phyloP scores from a whole-genome alignment of 2,329 filamentous ascomycete species.

The Clonostachys byssicola region DNA sequence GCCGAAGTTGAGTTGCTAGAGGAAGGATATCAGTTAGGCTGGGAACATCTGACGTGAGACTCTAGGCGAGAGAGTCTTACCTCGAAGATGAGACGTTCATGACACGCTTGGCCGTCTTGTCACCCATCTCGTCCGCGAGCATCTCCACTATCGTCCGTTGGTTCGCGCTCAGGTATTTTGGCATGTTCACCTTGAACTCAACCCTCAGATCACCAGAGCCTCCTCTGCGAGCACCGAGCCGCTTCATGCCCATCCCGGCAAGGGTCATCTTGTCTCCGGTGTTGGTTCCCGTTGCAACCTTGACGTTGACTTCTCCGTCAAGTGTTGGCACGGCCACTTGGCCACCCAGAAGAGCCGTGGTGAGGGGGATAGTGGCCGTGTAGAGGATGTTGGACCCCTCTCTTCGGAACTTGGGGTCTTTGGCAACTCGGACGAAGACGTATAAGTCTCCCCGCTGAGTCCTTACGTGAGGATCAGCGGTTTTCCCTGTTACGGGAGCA shows the following conservation, averaged over 20 bases:
- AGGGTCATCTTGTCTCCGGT: constrained; percentile 91
- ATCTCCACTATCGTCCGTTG: constrained; percentile 92
- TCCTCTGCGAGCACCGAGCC: constrained; percentile 63
- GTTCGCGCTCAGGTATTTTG: constrained; percentile 87
- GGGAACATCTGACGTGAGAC: not conserved
- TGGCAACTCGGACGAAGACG: constrained; percentile 83
- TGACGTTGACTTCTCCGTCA: constrained; percentile 85
- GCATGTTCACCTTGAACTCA: constrained; percentile 93
- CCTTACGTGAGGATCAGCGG: constrained; percentile 56
- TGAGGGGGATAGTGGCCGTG: constrained; percentile 86
- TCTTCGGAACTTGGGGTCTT: constrained; percentile 85
- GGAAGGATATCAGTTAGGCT: not conserved
- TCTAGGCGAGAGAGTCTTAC: constrained; percentile 13
- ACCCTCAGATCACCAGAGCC: constrained; percentile 80
- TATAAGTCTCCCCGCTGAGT: constrained; percentile 84
- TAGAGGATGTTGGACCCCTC: constrained; percentile 88
- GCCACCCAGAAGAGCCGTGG: constrained; percentile 87
- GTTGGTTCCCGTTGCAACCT: constrained; percentile 84
- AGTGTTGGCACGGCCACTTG: constrained; percentile 87
- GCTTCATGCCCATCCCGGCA: constrained; percentile 90
- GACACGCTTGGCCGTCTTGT: constrained; percentile 84
- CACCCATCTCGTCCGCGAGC: constrained; percentile 92
- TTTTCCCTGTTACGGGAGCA: constrained; percentile 70
- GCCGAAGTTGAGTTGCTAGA: constrained; percentile 15
- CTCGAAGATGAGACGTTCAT: constrained; percentile 66